Base-by-base conservation (phyloP, 1,139 yeast genomes). In the Sugiyamaella neomexicana region DNA sequence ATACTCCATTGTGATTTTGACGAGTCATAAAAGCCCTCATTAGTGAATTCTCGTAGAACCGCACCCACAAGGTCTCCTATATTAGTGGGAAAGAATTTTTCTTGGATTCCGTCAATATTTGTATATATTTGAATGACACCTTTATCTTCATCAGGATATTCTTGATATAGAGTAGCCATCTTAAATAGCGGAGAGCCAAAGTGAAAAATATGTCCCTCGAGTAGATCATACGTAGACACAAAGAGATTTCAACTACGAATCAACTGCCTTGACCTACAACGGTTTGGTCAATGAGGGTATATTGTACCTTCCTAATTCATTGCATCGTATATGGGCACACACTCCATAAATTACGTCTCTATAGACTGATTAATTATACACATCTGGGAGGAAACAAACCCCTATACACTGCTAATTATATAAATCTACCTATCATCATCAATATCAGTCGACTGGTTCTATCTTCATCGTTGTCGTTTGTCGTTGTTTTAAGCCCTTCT, bases 401-500 rank as follows among this genome's bases (percentile, higher is more conserved):
- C 12, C 13, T 37, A 8, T 31, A 29, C 10, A 36, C 39, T 8
- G 9, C 9, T 31, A 42, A 27, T 42, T 42, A 42, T 42, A 42
- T 13, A 13, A 15, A 41, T 29, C 16, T 34, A 45, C 20, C 4
- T 39, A 45, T 4, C 40, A 45, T 45, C 40, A 3, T 20, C 25
- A 20, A 20, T 45, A 45, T 15, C n/a, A 16, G 10, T 39, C 16
- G 15, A 15, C 27, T 13, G 27, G 9, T 15, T 43, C n/a, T 32
- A 5, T 6, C 27, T 17, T 44, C 15, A 15, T 44, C 29, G 3
- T 43, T n/a, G 15, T 32, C 38, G 20, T 37, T 23, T 36, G 37
- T 38, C 5, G 5, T 27, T 13, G 15, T 10, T 36, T 46, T 47
- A 54, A 23, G 58, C 58, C 55, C 54, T 55, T 43, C 56, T 46